A percentile compares a stretch with the other conserved stretches of the same genome.
Evolutionary conservation across 768 basidiomycete genomes (phyloP).

Genomic region (Suillus subluteus): DNA sequence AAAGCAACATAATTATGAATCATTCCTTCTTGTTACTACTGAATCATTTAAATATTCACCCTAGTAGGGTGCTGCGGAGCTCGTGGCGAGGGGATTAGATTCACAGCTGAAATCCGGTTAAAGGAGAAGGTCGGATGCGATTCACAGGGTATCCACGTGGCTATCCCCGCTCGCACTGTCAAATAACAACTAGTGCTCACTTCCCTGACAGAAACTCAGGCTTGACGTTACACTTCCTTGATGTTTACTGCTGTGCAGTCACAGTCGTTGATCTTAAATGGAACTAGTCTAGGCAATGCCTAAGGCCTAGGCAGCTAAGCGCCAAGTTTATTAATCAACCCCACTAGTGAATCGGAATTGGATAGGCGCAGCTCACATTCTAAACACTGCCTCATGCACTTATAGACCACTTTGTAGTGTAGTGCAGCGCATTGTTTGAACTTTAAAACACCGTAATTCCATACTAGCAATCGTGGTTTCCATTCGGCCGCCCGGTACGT

Average conservation of each 20-base stretch:
- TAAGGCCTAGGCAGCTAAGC: neutral
- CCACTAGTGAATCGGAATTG: too few species aligned
- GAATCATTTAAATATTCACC: neutral
- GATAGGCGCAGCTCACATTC: too few species aligned
- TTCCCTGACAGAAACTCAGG: too few species aligned
- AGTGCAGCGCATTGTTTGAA: neutral
- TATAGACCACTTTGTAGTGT: too few species aligned
- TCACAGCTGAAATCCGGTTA: neutral
- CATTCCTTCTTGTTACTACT: neutral
- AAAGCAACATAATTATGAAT: neutral
- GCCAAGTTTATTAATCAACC: neutral
- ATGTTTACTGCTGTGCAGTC: neutral
- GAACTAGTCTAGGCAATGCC: too few species aligned
- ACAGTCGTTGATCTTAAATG: too few species aligned
- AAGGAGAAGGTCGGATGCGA: neutral
- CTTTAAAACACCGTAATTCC: neutral
- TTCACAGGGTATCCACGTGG: constrained; percentile 14
- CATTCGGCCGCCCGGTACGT: neutral
- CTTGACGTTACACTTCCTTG: neutral
- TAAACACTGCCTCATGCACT: too few species aligned
- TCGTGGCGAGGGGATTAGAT: neutral
- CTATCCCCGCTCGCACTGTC: constrained; percentile 4
- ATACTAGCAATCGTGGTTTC: neutral
- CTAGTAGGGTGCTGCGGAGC: neutral
- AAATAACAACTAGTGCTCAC: neutral